Evolutionary conservation across 78 protist species (phyloP), one percentile per base, ranked within the genome.

Genomic region (Planoprotostelium fungivorum): DNA sequence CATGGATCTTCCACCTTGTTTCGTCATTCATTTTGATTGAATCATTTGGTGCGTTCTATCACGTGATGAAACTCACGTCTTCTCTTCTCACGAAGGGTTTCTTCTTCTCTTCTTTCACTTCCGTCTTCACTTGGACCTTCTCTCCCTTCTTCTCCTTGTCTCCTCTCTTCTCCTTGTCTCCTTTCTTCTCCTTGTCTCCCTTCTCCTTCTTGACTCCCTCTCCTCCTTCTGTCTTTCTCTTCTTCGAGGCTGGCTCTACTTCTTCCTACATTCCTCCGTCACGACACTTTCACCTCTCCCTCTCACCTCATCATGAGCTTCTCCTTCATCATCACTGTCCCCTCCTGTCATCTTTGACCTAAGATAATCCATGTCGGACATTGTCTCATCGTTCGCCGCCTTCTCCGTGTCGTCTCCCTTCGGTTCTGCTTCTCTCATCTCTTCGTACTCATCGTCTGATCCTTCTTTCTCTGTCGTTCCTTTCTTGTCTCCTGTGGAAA

Each of bases 1-100:
- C 92, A 89, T 34, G 86, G 35, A 0, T 94, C 96, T 37, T 89
- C 91, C 38, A 86, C 91, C 83, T 93, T n/a, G n/a, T n/a, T n/a
- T n/a, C n/a, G n/a, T n/a, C n/a, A n/a, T n/a, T n/a, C n/a, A n/a
- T n/a, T n/a, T n/a, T n/a, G n/a, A n/a, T n/a, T n/a, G n/a, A n/a
- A n/a, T n/a, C n/a, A n/a, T n/a, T n/a, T n/a, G n/a, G n/a, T n/a
- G n/a, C n/a, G n/a, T n/a, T n/a, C n/a, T n/a, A n/a, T 10, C 36
- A 85, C 29, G 36, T 9, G n/a, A n/a, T n/a, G n/a, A n/a, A n/a
- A n/a, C n/a, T n/a, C n/a, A n/a, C n/a, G n/a, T n/a, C n/a, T n/a
- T n/a, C n/a, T n/a, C n/a, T n/a, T 73, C 63, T 88, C 94, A 29
- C 5, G 86, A 28, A 31, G 86, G 86, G n/a, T 31, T n/a, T 83